Percentiles rank a stretch among this genome's conserved stretches.
Conservation (phyloP, 2,329 filamentous ascomycete genomes). For the Knufia petricola region DNA sequence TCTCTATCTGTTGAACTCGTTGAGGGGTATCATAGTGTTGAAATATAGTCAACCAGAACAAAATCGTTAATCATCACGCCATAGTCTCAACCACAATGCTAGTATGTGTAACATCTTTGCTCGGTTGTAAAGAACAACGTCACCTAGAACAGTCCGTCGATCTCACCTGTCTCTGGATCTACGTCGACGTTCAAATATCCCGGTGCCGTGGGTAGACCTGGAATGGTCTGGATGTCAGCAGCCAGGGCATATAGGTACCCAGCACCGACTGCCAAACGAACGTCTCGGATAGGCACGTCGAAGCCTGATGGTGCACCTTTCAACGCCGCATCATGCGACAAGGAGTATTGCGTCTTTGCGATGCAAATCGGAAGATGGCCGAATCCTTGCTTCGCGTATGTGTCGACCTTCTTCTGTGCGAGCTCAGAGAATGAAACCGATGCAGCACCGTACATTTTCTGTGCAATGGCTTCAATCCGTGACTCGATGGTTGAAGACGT, state of each 20-base stretch:
- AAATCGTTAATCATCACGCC: no score
- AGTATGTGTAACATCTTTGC: no score
- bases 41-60: constrained; percentile 2
- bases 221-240: constrained; percentile 97
- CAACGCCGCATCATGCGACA: constrained; percentile 83
- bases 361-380: constrained; percentile 90
- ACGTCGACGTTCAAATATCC: constrained; percentile 91
- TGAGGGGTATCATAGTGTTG: constrained; percentile 10
- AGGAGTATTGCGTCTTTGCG: constrained; percentile 96
- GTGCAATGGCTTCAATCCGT: constrained; percentile 81
- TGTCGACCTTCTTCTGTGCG: constrained; percentile 92
- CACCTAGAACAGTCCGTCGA: constrained; percentile 70
- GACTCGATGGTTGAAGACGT: constrained; percentile 60
- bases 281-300: constrained; percentile 87
- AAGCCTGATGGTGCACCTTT: constrained; percentile 95
- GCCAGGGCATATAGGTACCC: constrained; percentile 92
- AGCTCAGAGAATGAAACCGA: constrained; percentile 88
- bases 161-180: constrained; percentile 71
- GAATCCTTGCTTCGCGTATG: constrained; percentile 85
- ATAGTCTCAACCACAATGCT: no score
- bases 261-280: constrained; percentile 85
- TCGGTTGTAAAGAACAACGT: neutral
- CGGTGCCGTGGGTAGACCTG: constrained; percentile 85
- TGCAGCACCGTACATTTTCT: constrained; percentile 87
- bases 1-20: constrained; percentile 8